Conservation (phyloP, 495 filamentous ascomycete genomes). For the Chaetomium fimeti region DNA sequence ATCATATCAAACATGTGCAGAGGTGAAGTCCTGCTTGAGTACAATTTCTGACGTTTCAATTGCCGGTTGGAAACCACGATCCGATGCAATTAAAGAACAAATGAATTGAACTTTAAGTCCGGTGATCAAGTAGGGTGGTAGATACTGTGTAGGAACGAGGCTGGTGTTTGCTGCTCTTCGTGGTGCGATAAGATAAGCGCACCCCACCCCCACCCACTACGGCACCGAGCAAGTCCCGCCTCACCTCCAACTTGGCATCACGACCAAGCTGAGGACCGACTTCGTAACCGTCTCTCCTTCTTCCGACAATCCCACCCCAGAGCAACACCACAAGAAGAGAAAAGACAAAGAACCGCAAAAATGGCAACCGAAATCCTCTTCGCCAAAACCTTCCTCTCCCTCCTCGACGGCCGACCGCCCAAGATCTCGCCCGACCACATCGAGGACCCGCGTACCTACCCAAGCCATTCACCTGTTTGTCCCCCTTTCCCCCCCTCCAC, state of each 20-base stretch:
- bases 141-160: not conserved
- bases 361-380: conserved; percentile 70
- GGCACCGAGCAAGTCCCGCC: not conserved
- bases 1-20: too few relatives aligned
- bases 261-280: not conserved
- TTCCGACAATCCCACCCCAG: not conserved
- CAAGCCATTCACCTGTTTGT: conserved; percentile 68
- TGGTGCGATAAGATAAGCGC: conserved; percentile 3
- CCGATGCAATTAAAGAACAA: too few relatives aligned
- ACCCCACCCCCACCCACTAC: not conserved
- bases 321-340: not conserved
- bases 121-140: too few relatives aligned
- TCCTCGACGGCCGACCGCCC: conserved; percentile 70
- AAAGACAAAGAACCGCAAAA: not conserved
- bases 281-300: not conserved
- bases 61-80: too few relatives aligned
- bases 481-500: not conserved
- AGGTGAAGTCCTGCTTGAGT: too few relatives aligned
- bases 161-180: not conserved
- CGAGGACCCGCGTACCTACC: conserved; percentile 73
- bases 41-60: too few relatives aligned
- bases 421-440: conserved; percentile 83
- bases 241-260: conserved; percentile 2
- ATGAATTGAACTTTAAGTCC: too few relatives aligned
- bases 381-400: conserved; percentile 75